These are phyloP conservation scores for Scolecobasidium constrictum DNA, from an alignment of 2,329 filamentous ascomycete genomes.

Conservation along the genomic window DNA sequence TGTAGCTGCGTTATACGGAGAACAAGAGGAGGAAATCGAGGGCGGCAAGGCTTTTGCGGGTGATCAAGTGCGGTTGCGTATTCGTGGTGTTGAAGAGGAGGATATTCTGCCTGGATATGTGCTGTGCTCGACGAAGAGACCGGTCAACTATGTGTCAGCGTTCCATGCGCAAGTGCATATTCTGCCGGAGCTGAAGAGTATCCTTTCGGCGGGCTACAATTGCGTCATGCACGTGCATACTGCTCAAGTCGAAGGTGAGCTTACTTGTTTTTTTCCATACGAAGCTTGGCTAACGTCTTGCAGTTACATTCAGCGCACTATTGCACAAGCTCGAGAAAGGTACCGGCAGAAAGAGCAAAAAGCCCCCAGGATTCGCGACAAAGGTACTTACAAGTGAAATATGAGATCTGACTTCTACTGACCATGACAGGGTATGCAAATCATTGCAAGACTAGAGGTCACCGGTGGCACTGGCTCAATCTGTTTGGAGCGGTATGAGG, in stretches of 20 bases:
- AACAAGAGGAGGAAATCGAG: constrained; percentile 84
- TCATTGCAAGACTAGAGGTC: constrained; percentile 85
- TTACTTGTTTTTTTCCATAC: no score
- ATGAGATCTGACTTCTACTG: no score
- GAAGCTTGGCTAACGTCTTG: no score
- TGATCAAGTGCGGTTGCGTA: constrained; percentile 85
- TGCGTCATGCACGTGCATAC: constrained; percentile 96
- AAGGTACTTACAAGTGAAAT: no score
- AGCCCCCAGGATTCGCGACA: constrained; percentile 80
- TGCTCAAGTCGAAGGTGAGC: constrained; percentile 93
- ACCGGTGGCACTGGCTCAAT: constrained; percentile 77
- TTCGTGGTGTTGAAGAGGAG: constrained; percentile 94
- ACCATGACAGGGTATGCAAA: constrained; percentile 66
- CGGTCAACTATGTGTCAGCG: constrained; percentile 77
- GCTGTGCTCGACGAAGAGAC: constrained; percentile 84
- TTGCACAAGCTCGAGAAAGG: constrained; percentile 94
- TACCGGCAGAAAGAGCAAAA: constrained; percentile 86
- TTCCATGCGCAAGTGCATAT: constrained; percentile 59
- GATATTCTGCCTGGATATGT: constrained; percentile 94
- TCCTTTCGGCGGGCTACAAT: constrained; percentile 90
- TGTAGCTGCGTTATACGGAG: constrained; percentile 79
- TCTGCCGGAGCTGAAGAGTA: constrained; percentile 67
- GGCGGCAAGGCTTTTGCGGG: constrained; percentile 64
- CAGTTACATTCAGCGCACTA: constrained; percentile 79
- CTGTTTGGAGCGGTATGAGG: constrained; percentile 89